phyloP scores from a whole-genome alignment of 2,329 filamentous ascomycete species.

The Nigrospora oryzae region DNA sequence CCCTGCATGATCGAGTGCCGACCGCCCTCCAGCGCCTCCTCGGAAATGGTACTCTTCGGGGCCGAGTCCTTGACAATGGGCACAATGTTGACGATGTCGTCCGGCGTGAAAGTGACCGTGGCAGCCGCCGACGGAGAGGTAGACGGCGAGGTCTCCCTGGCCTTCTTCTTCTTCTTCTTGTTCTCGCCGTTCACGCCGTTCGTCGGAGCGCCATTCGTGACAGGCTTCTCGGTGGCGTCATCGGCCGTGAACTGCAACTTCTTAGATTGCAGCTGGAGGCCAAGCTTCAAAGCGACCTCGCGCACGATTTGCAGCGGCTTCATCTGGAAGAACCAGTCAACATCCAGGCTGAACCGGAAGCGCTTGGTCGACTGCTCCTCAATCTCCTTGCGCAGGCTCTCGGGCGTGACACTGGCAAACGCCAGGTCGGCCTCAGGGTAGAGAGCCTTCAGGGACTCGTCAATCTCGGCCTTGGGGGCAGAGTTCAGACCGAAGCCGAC shows the following conservation, averaged over 20 bases:
- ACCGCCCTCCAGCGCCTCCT: conserved; percentile 92
- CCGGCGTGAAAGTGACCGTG: conserved; percentile 63
- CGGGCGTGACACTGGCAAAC: conserved; percentile 73
- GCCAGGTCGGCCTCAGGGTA: conserved; percentile 77
- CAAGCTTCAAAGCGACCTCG: conserved; percentile 81
- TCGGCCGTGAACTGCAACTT: conserved; percentile 56
- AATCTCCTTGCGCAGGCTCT: conserved; percentile 60
- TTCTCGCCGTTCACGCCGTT: conserved; percentile 31
- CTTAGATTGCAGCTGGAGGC: conserved; percentile 77
- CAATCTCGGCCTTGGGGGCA: conserved; percentile 71
- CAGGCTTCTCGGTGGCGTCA: conserved; percentile 15
- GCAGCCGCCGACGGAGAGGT: conserved; percentile 23
- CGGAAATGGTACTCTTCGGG: conserved; percentile 81
- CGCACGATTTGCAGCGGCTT: conserved; percentile 79
- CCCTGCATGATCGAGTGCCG: conserved; percentile 93
- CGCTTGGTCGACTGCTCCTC: conserved; percentile 62
- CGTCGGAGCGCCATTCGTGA: conserved; percentile 21
- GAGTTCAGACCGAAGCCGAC: conserved; percentile 69
- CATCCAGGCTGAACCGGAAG: conserved; percentile 66
- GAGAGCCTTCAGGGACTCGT: conserved; percentile 62
- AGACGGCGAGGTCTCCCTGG: conserved; percentile 44
- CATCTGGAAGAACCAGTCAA: conserved; percentile 58
- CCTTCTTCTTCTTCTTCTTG: conserved; percentile 55
- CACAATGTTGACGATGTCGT: conserved; percentile 89
- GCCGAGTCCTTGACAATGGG: conserved; percentile 91